Percentiles rank a stretch among this genome's conserved stretches.
phyloP scores from a whole-genome alignment of 371 early-diverging fungal genomes.

The Hamiltosporidium tvaerminnensis region DNA sequence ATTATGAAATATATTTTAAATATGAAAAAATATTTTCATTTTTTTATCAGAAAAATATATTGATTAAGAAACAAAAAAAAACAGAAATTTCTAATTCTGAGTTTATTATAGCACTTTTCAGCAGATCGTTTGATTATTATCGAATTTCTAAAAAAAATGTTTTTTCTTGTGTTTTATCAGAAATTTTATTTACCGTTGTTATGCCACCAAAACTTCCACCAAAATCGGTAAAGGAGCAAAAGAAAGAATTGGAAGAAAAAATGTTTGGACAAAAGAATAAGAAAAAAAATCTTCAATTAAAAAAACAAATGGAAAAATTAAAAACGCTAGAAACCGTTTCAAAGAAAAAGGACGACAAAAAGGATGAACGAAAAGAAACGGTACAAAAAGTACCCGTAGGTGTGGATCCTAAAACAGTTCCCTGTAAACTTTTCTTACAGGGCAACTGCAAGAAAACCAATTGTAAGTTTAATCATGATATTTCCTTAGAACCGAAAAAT shows the following conservation, averaged over 20 bases:
- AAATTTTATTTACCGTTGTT: too few species aligned
- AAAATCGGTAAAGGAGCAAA: conserved; percentile 32
- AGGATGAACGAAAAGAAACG: conserved; percentile 11
- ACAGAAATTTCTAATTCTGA: too few species aligned
- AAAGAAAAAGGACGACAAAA: conserved; percentile 12
- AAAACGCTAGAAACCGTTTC: conserved; percentile 20
- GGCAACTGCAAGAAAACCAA: conserved; percentile 35
- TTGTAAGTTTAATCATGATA: conserved; percentile 49
- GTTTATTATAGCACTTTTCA: too few species aligned
- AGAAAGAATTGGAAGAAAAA: conserved; percentile 40
- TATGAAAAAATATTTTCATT: too few species aligned
- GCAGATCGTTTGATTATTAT: too few species aligned
- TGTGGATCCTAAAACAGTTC: conserved; percentile 47
- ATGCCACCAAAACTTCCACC: not conserved
- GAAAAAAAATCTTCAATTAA: conserved; percentile 26
- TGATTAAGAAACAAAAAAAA: too few species aligned
- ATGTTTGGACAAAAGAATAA: conserved; percentile 38
- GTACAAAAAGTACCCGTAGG: conserved; percentile 48
- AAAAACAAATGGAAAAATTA: conserved; percentile 28
- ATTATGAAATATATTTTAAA: too few species aligned
- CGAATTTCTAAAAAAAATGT: too few species aligned
- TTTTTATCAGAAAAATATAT: too few species aligned
- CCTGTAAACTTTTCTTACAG: conserved; percentile 44
- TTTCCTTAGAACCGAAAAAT: conserved; percentile 5
- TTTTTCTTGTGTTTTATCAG: too few species aligned